Evolutionary conservation across 495 filamentous ascomycete species (phyloP).

Genomic region (Trichocladium uniseriatum): DNA sequence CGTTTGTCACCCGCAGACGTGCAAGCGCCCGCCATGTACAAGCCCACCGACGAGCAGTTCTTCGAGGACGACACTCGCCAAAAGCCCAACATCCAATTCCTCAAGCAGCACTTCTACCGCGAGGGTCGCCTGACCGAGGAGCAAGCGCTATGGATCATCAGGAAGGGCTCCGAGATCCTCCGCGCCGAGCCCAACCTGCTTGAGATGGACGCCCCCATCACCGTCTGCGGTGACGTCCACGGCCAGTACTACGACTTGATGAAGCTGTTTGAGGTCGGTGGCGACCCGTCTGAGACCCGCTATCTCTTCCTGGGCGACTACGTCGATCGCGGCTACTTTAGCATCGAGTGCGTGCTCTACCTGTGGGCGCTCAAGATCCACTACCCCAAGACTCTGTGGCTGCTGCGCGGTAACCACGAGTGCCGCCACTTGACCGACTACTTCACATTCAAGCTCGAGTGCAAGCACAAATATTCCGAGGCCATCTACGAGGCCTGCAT

Average conservation of each 20-base stretch:
- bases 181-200: constrained; percentile 85
- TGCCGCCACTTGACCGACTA: constrained; percentile 98
- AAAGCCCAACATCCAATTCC: constrained; percentile 86
- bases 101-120: constrained; percentile 97
- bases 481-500: constrained; percentile 95
- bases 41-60: constrained; percentile 72
- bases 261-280: constrained; percentile 98
- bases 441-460: constrained; percentile 99
- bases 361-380: constrained; percentile 98
- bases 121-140: constrained; percentile 96
- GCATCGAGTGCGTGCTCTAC: constrained; percentile 97
- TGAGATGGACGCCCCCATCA: constrained; percentile 99
- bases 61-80: constrained; percentile 65
- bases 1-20: too few relatives aligned
- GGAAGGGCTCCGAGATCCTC: constrained; percentile 72
- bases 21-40: constrained; percentile 89
- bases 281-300: constrained; percentile 88
- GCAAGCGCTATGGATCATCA: constrained; percentile 92
- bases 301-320: constrained; percentile 98
- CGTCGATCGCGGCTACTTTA: constrained; percentile 96
- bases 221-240: constrained; percentile 97
- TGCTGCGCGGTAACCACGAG: constrained; percentile 95
- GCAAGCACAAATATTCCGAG: constrained; percentile 98
- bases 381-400: constrained; percentile 95
- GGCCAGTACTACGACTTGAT: constrained; percentile 98